Evolutionary conservation across 768 basidiomycete species (phyloP).

Genomic region (Tricholomella constricta): DNA sequence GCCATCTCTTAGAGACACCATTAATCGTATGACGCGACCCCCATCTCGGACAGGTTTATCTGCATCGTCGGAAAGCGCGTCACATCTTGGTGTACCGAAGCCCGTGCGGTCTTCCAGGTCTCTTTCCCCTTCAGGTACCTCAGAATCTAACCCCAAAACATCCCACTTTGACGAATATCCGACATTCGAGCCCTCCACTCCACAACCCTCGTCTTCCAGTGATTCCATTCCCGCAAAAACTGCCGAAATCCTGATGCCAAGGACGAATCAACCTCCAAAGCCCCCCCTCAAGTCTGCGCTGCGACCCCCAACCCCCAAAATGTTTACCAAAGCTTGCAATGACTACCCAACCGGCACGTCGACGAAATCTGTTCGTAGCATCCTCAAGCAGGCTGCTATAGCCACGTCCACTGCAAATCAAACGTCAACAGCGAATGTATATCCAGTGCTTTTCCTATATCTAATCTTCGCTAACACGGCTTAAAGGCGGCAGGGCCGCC

Average conservation of each 20-base stretch:
- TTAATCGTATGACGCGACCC: slow-evolving; percentile 70
- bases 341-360: slow-evolving; percentile 15
- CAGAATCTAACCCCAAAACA: background rate
- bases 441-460: background rate
- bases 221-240: slow-evolving; percentile 15
- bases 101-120: slow-evolving; percentile 12
- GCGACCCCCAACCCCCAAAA: slow-evolving; percentile 36
- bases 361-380: slow-evolving; percentile 33
- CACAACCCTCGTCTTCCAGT: background rate
- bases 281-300: slow-evolving; percentile 40
- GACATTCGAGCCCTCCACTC: background rate
- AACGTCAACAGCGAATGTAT: slow-evolving; percentile 24
- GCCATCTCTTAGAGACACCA: slow-evolving; percentile 71
- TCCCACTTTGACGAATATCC: background rate
- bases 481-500: slow-evolving; percentile 8
- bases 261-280: slow-evolving; percentile 34
- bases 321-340: slow-evolving; percentile 13
- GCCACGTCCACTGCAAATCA: slow-evolving; percentile 4
- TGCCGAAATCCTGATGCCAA: slow-evolving; percentile 27
- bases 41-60: slow-evolving; percentile 34
- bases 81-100: slow-evolving; percentile 11
- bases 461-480: background rate
- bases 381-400: slow-evolving; percentile 20
- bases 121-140: slow-evolving; percentile 14
- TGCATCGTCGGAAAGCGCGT: slow-evolving; percentile 1